A percentile compares a stretch with the other conserved stretches of the same genome.
phyloP scores from a whole-genome alignment of 371 early-diverging fungal species.

The Rhizopus arrhizus region DNA sequence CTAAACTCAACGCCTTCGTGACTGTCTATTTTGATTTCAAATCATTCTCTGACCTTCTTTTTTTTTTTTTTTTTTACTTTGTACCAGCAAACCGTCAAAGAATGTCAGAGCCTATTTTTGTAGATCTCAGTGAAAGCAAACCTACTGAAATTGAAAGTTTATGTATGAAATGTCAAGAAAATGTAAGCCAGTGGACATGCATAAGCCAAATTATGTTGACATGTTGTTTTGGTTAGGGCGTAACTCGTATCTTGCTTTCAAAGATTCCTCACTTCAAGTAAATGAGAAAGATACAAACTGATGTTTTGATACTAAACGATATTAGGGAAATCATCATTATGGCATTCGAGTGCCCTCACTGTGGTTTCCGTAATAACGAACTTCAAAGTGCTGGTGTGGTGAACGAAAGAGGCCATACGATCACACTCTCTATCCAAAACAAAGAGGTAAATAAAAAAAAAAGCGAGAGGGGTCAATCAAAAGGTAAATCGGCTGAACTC shows the following conservation, averaged over 20 bases:
- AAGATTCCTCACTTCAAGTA: conserved; percentile 90
- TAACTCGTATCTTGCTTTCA: conserved; percentile 83
- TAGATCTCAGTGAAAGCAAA: conserved; percentile 64
- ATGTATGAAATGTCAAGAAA: conserved; percentile 90
- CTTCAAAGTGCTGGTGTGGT: conserved; percentile 85
- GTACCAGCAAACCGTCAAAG: neutral
- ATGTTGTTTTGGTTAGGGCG: conserved; percentile 57
- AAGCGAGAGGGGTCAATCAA: neutral
- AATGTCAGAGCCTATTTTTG: conserved; percentile 65
- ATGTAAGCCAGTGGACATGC: conserved; percentile 50
- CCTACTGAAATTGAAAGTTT: conserved; percentile 87
- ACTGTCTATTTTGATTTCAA: neutral
- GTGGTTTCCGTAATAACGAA: conserved; percentile 88
- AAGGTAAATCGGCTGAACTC: conserved; percentile 1
- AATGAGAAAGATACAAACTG: neutral
- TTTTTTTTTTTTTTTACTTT: conserved; percentile 6
- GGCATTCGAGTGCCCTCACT: conserved; percentile 95
- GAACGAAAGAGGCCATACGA: conserved; percentile 77
- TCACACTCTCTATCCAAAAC: conserved; percentile 60
- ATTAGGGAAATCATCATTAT: conserved; percentile 83
- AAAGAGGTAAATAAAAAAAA: conserved; percentile 47
- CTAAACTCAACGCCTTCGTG: neutral
- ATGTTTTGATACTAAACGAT: neutral
- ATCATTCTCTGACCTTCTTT: conserved; percentile 20
- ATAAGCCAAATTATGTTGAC: neutral